Evolutionary conservation across 495 filamentous ascomycete genomes (phyloP).

Genomic region (Lasiosphaeriaceae sp.): DNA sequence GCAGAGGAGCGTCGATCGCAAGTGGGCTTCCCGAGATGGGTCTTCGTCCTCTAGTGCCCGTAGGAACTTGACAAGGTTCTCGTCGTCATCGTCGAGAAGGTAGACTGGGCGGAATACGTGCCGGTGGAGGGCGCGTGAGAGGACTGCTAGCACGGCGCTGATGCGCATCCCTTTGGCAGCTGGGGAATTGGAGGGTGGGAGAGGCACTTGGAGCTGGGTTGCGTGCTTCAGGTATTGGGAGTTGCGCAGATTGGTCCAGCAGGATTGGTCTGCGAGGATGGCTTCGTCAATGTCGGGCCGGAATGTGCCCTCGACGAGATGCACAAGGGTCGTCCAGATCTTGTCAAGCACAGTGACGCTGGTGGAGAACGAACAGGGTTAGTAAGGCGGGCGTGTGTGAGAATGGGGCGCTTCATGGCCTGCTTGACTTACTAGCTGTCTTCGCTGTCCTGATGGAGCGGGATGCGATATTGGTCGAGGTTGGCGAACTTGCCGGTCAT

Average conservation of each 20-base stretch:
- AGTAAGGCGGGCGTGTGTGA: too few species aligned
- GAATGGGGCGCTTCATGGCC: background rate
- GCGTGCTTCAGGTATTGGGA: constrained; percentile 36
- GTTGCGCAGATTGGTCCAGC: constrained; percentile 36
- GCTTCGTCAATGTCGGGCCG: constrained; percentile 30
- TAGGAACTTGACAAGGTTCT: constrained; percentile 29
- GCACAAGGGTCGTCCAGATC: constrained; percentile 37
- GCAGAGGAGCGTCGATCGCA: constrained; percentile 25
- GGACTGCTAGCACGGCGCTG: constrained; percentile 31
- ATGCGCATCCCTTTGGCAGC: constrained; percentile 39
- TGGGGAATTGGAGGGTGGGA: constrained; percentile 33
- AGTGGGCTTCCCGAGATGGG: constrained; percentile 29
- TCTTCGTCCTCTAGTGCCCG: constrained; percentile 32
- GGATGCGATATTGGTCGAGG: constrained; percentile 28
- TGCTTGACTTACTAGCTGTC: constrained; percentile 27
- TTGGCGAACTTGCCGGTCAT: constrained; percentile 22
- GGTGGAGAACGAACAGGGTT: background rate
- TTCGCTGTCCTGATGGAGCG: constrained; percentile 24
- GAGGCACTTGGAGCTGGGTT: constrained; percentile 29
- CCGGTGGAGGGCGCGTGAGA: constrained; percentile 32
- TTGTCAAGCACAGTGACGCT: constrained; percentile 35
- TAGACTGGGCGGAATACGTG: constrained; percentile 36
- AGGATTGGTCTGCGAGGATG: constrained; percentile 31
- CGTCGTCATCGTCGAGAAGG: constrained; percentile 32
- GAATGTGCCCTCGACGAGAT: constrained; percentile 33